phyloP scores from a whole-genome alignment of 306 rosid genomes.

The Ceratonia siliqua region DNA sequence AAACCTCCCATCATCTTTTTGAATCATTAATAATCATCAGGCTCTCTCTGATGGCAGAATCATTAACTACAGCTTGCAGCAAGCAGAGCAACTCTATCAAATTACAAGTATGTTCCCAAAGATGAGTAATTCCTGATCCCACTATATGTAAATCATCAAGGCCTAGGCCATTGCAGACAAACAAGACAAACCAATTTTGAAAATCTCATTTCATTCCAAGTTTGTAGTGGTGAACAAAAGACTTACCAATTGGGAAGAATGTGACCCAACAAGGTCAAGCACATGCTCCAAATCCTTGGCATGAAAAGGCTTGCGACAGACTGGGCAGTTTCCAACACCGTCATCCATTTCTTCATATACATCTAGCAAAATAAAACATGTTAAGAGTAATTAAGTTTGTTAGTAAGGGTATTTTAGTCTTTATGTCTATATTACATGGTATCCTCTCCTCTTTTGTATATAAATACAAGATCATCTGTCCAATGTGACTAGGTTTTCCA shows the following conservation, averaged over 20 bases:
- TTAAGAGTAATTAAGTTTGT: too few relatives aligned
- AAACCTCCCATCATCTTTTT: background rate
- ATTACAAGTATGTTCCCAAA: conserved; percentile 2
- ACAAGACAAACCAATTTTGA: conserved; percentile 17
- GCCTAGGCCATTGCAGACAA: conserved; percentile 8
- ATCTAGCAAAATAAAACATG: conserved; percentile 40
- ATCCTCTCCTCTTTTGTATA: too few relatives aligned
- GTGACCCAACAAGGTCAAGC: conserved; percentile 62
- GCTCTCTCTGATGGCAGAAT: background rate
- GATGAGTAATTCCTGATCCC: background rate
- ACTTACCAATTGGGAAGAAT: conserved; percentile 51
- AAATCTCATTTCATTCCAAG: conserved; percentile 5
- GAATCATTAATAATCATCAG: background rate
- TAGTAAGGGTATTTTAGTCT: too few relatives aligned
- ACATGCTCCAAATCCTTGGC: conserved; percentile 75
- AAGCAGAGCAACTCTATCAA: background rate
- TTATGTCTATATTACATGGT: too few relatives aligned
- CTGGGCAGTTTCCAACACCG: conserved; percentile 74
- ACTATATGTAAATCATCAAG: background rate
- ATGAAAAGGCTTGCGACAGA: conserved; percentile 75
- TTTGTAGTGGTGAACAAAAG: conserved; percentile 27
- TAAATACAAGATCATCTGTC: too few relatives aligned
- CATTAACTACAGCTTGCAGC: background rate
- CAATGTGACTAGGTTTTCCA: too few relatives aligned
- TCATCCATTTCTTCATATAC: conserved; percentile 35